Percentiles rank a stretch among this genome's conserved stretches.
Conservation (phyloP, 345 rosid species). For the Salix brachista region DNA sequence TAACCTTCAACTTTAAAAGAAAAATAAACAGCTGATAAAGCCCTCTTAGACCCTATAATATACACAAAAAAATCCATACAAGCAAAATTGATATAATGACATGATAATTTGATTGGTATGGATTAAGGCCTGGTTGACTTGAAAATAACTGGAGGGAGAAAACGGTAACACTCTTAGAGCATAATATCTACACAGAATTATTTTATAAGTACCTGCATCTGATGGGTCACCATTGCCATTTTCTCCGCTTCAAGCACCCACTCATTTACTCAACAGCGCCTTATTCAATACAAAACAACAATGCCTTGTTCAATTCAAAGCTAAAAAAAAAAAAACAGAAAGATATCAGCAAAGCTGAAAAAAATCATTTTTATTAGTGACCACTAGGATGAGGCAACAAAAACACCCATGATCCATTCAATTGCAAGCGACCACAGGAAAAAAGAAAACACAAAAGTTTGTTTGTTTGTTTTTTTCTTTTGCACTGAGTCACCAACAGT, state of each 20-base stretch:
- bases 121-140: background rate
- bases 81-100: background rate
- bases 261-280: slow-evolving; percentile 57
- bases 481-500: background rate
- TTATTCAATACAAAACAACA: slow-evolving; percentile 23
- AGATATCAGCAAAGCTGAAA: background rate
- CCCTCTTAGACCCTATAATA: background rate
- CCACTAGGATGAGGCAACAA: background rate
- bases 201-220: slow-evolving; percentile 56
- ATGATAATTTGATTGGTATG: background rate
- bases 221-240: slow-evolving; percentile 90
- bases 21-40: too few species aligned
- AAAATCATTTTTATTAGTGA: background rate
- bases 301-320: slow-evolving; percentile 32
- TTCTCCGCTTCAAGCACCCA: slow-evolving; percentile 47
- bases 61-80: background rate
- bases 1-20: too few species aligned
- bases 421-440: background rate
- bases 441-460: background rate
- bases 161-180: background rate
- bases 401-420: background rate
- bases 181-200: background rate
- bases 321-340: slow-evolving; percentile 4
- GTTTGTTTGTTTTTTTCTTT: background rate
- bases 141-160: background rate